Percentiles rank a stretch among this genome's conserved stretches.
Conservation (phyloP, 2,329 filamentous ascomycete genomes). For the Fusarium bulbicola region DNA sequence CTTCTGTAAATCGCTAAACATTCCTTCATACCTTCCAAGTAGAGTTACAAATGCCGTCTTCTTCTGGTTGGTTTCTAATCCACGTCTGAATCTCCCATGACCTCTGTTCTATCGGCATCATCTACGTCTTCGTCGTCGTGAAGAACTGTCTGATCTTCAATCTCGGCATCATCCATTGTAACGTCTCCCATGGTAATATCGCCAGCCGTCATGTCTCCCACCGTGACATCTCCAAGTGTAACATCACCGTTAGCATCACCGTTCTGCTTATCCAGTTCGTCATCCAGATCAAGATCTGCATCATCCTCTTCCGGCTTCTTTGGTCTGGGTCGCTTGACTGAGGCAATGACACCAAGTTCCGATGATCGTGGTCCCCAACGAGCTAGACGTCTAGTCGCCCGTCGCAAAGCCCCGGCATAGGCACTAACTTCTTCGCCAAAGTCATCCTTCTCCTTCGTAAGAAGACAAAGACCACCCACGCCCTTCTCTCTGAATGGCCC, state of each 20-base stretch:
- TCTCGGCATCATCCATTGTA: slow-evolving; percentile 62
- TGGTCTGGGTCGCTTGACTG: slow-evolving; percentile 54
- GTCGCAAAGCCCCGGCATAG: slow-evolving; percentile 72
- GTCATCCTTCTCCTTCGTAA: slow-evolving; percentile 72
- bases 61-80: slow-evolving; percentile 31
- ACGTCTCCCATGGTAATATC: slow-evolving; percentile 49
- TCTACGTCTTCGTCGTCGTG: slow-evolving; percentile 58
- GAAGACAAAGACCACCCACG: slow-evolving; percentile 70
- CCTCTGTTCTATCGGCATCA: slow-evolving; percentile 52
- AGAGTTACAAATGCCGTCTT: slow-evolving; percentile 13
- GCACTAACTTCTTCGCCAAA: slow-evolving; percentile 78
- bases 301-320: slow-evolving; percentile 40
- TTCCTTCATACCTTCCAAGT: slow-evolving; percentile 15
- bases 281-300: slow-evolving; percentile 41
- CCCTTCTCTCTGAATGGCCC: slow-evolving; percentile 64
- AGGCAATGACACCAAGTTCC: slow-evolving; percentile 57
- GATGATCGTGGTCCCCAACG: slow-evolving; percentile 69
- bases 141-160: slow-evolving; percentile 56
- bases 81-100: slow-evolving; percentile 49
- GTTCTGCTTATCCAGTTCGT: slow-evolving; percentile 37
- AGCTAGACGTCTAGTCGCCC: slow-evolving; percentile 70
- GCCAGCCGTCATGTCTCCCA: slow-evolving; percentile 45
- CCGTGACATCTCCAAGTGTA: slow-evolving; percentile 50
- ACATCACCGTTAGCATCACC: slow-evolving; percentile 51
- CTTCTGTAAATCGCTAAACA: slow-evolving; percentile 26